Evolutionary conservation across 257 asterid species (phyloP).

Genomic region (Solanum chilense): DNA sequence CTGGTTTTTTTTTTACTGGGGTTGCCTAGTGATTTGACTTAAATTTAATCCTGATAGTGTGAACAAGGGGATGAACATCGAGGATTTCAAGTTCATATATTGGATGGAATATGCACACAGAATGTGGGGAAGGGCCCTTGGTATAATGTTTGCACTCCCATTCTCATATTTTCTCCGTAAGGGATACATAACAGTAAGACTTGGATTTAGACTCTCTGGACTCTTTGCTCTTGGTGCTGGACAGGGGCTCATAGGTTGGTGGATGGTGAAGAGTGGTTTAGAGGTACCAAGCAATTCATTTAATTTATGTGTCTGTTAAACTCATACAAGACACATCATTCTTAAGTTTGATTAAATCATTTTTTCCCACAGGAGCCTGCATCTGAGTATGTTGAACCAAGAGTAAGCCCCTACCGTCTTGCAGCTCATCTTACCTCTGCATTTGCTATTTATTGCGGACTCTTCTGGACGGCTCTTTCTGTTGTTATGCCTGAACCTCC

Average conservation of each 20-base stretch:
- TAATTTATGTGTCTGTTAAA: neutral
- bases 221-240: conserved; percentile 98
- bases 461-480: conserved; percentile 89
- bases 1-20: neutral
- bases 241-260: conserved; percentile 96
- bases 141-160: conserved; percentile 91
- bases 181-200: conserved; percentile 63
- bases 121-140: conserved; percentile 98
- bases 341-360: neutral
- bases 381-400: conserved; percentile 72
- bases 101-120: conserved; percentile 99
- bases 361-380: conserved; percentile 51
- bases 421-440: conserved; percentile 97
- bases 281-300: conserved; percentile 45
- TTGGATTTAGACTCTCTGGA: conserved; percentile 75
- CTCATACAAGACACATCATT: neutral
- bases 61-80: conserved; percentile 77
- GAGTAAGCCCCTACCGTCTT: conserved; percentile 97
- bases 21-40: neutral
- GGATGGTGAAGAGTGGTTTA: conserved; percentile 98
- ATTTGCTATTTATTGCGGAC: conserved; percentile 76
- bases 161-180: conserved; percentile 90
- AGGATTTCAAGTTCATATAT: conserved; percentile 90
- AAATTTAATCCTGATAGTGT: conserved; percentile 31
- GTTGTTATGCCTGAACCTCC: conserved; percentile 98